phyloP scores from a whole-genome alignment of 2,329 filamentous ascomycete species.

The Corynespora cassiicola region DNA sequence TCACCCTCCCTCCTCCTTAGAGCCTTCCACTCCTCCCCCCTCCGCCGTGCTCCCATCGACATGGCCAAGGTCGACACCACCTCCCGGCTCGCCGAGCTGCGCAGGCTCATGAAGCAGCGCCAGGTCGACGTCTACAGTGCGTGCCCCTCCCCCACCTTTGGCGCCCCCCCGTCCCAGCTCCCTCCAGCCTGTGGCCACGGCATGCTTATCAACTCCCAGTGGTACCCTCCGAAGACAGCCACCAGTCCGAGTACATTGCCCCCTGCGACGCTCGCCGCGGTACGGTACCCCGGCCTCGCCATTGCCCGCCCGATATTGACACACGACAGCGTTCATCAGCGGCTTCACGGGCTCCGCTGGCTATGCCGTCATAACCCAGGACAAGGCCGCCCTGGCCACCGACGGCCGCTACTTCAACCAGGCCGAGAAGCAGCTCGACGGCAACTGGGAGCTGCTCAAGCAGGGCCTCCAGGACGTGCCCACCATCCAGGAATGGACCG shows the following conservation, averaged over 20 bases:
- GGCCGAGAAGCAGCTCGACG: conserved; percentile 86
- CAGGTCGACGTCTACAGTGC: conserved; percentile 92
- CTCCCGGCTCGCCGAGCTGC: conserved; percentile 75
- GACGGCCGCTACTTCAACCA: conserved; percentile 99
- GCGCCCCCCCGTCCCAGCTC: background rate
- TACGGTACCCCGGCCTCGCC: conserved; percentile 42
- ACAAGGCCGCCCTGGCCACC: conserved; percentile 88
- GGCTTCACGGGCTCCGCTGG: conserved; percentile 96
- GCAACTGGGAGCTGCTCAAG: conserved; percentile 90
- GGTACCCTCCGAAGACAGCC: conserved; percentile 94
- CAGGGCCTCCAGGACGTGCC: conserved; percentile 92
- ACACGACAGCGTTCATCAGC: conserved; percentile 74
- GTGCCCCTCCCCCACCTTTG: background rate
- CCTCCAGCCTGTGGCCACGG: conserved; percentile 23
- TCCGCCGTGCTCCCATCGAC: conserved; percentile 48
- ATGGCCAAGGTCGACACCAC: conserved; percentile 85
- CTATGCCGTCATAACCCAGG: conserved; percentile 84
- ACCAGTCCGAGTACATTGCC: conserved; percentile 97
- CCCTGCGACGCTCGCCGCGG: conserved; percentile 89
- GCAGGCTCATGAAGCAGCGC: conserved; percentile 84
- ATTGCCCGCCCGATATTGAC: conserved; percentile 28
- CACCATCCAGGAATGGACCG: conserved; percentile 96
- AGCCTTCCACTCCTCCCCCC: conserved; percentile 38
- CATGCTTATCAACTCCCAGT: conserved; percentile 65
- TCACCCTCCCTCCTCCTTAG: conserved; percentile 17